Evolutionary conservation across 129 eudicot genomes (phyloP), one percentile per base, ranked within the genome.

Genomic region (Escallonia rubra): DNA sequence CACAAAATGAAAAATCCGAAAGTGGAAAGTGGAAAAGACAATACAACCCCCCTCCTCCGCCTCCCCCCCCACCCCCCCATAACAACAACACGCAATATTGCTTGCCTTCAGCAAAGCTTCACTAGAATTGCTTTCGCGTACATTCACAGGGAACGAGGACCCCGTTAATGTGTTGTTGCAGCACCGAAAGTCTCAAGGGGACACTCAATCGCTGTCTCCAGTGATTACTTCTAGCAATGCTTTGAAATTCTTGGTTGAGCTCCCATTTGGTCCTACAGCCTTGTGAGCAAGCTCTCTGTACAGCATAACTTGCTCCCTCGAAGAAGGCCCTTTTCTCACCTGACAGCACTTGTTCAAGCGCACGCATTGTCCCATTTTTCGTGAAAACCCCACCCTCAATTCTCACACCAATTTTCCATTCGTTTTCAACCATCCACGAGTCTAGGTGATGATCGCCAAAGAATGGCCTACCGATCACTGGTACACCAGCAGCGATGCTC

Each of bases 391-490:
- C 90, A 4, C 81, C 85, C 58, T 77, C 76, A 4, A 86, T 41
- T 23, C 73, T 78, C 73, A 81, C 43, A 9, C 96, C 96, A 16
- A 81, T 79, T 49, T 52, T 72, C 83, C 85, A 85, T 11, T 57
- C 66, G 10, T 76, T 61, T 79, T 81, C 88, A 51, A 90, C 62
- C 87, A 83, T 78, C 71, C 83, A 66, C 16, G 71, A 6, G 59
- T 90, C 83, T 14, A 86, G 16, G 50, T 42, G 64, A n/a, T 90
- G 97, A 60, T 86, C 97, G 11, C 91, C 97, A 8, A 70, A 58
- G 43, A 81, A 79, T 6, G 95, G 97, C 84, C 89, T 70, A 70
- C 88, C 79, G 2, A 90, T 82, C 77, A 90, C 16, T 2, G 95
- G 91, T 10, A 86, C 89, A 6, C 87, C 83, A 6, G 67, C 66